phyloP scores from a whole-genome alignment of 148 eudicot genomes.

The Camellia sinensis region DNA sequence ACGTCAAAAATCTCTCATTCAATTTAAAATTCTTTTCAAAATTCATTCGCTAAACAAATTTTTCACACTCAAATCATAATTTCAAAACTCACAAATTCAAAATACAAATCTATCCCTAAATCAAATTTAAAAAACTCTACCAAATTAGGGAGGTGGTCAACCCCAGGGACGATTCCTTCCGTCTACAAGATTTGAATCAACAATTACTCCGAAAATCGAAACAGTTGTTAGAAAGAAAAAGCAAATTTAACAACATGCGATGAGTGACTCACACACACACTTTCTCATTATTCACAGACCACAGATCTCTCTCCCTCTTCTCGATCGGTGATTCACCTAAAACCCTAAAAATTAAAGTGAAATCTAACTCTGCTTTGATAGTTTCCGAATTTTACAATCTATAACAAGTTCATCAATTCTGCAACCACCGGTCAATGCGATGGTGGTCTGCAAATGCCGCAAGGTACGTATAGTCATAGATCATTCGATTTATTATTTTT shows the following conservation, averaged over 20 bases:
- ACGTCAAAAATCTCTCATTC: too few relatives aligned
- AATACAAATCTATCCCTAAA: too few relatives aligned
- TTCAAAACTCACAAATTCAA: too few relatives aligned
- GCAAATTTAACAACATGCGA: too few relatives aligned
- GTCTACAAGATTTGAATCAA: too few relatives aligned
- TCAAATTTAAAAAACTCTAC: too few relatives aligned
- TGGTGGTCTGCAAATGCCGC: slow-evolving; percentile 97
- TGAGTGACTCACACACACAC: neutral
- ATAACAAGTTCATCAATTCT: slow-evolving; percentile 12
- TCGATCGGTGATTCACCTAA: slow-evolving; percentile 7
- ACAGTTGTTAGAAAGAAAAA: neutral
- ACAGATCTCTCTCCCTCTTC: neutral
- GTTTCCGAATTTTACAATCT: neutral
- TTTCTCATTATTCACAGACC: neutral
- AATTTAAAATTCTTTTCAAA: too few relatives aligned
- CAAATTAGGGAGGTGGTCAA: too few relatives aligned
- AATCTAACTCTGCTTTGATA: slow-evolving; percentile 5
- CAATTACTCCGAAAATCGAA: neutral
- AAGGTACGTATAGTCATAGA: slow-evolving; percentile 39
- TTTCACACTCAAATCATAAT: too few relatives aligned
- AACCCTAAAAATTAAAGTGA: slow-evolving; percentile 26
- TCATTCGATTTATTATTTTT: too few relatives aligned
- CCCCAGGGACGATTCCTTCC: too few relatives aligned
- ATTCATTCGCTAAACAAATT: too few relatives aligned
- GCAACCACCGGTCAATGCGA: slow-evolving; percentile 33